Percentiles rank a stretch among this genome's conserved stretches.
Conservation (phyloP, 2,329 filamentous ascomycete species). For the Coniochaeta ligniaria region DNA sequence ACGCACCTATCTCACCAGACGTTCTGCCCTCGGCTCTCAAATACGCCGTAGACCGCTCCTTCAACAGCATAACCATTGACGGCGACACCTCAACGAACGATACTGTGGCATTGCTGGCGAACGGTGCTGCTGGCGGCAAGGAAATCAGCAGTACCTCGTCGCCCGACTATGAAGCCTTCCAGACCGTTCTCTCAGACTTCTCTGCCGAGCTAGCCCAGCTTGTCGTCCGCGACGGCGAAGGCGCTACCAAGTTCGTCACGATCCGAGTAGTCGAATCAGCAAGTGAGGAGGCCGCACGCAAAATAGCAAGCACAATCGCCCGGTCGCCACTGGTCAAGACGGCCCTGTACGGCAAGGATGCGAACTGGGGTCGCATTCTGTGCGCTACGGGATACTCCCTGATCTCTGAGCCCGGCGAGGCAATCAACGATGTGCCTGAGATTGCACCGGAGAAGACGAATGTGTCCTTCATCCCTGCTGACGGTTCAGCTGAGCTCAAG, state of each 20-base stretch:
- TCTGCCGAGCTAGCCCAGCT: constrained; percentile 81
- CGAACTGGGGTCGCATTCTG: constrained; percentile 96
- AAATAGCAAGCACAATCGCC: constrained; percentile 82
- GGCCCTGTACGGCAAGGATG: constrained; percentile 91
- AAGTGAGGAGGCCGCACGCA: constrained; percentile 62
- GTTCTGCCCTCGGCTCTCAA: constrained; percentile 65
- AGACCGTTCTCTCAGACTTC: constrained; percentile 66
- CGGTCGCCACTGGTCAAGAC: constrained; percentile 94
- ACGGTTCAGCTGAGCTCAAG: constrained; percentile 71
- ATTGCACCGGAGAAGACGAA: constrained; percentile 65
- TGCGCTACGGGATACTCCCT: constrained; percentile 84
- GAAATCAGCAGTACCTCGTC: constrained; percentile 47
- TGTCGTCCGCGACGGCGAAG: constrained; percentile 92
- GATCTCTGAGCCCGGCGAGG: constrained; percentile 49
- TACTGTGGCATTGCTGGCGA: constrained; percentile 89
- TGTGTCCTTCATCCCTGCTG: constrained; percentile 71
- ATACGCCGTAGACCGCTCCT: constrained; percentile 72
- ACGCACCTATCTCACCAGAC: constrained; percentile 67
- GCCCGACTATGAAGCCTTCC: constrained; percentile 64
- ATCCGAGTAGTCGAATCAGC: constrained; percentile 73
- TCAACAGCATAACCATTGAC: constrained; percentile 96
- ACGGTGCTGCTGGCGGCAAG: constrained; percentile 77
- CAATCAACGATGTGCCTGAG: constrained; percentile 52
- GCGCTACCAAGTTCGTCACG: constrained; percentile 96
- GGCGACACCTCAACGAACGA: constrained; percentile 98